These are phyloP conservation scores for Priceomyces melissophilus DNA, from an alignment of 805 yeast species.

Conservation along the genomic window DNA sequence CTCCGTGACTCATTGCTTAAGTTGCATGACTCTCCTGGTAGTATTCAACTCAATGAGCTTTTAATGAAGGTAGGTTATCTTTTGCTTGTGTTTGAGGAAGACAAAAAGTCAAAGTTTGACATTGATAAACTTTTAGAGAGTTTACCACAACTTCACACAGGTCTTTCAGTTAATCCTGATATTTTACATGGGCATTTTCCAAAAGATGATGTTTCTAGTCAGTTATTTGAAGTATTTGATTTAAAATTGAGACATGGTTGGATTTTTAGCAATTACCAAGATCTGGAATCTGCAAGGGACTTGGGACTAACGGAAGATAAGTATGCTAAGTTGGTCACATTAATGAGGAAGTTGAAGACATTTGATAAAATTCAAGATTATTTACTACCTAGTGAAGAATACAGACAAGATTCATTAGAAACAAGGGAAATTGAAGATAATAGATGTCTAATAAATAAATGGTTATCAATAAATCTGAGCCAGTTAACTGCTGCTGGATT, in stretches of 20 bases:
- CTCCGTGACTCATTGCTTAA: conserved; percentile 15
- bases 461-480: conserved; percentile 61
- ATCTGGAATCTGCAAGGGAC: conserved; percentile 23
- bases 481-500: conserved; percentile 77
- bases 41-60: conserved; percentile 32
- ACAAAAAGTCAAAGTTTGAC: conserved; percentile 12
- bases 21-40: conserved; percentile 10
- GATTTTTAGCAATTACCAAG: conserved; percentile 40
- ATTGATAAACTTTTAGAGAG: conserved; percentile 43
- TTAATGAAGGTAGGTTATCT: conserved; percentile 50
- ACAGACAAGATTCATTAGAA: conserved; percentile 5
- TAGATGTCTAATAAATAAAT: conserved; percentile 19
- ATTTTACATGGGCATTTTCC: conserved; percentile 53
- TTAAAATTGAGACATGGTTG: conserved; percentile 80
- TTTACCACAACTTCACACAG: conserved; percentile 65
- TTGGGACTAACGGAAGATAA: neutral
- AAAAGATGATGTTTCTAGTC: conserved; percentile 47
- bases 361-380: conserved; percentile 59
- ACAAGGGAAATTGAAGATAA: conserved; percentile 4
- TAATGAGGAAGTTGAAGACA: conserved; percentile 22
- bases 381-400: conserved; percentile 31
- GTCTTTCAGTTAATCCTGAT: conserved; percentile 69
- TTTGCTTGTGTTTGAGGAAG: conserved; percentile 24
- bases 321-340: conserved; percentile 9
- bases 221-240: conserved; percentile 56